Conservation (phyloP, 208 protist genomes). For the Leptomonas pyrrhocoris region DNA sequence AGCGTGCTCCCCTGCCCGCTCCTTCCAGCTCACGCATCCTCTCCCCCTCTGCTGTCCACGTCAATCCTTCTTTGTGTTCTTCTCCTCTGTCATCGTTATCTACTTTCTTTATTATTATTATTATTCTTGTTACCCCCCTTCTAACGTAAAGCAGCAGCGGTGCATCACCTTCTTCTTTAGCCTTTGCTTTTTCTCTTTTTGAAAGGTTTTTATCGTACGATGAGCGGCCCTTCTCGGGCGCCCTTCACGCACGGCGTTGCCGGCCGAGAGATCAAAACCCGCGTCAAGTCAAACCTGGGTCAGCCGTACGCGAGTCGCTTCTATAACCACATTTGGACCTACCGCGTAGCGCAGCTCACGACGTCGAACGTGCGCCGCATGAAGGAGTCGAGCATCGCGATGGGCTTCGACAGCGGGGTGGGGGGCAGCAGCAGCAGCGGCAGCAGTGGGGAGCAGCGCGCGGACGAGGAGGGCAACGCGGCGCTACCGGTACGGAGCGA, state of each 20-base stretch:
- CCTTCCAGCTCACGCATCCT: too few relatives aligned
- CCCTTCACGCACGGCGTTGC: slow-evolving; percentile 46
- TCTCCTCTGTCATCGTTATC: too few relatives aligned
- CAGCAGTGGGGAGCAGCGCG: slow-evolving; percentile 1
- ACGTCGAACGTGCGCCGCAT: slow-evolving; percentile 75
- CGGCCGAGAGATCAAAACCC: slow-evolving; percentile 70
- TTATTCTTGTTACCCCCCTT: not conserved
- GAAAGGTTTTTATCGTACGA: too few relatives aligned
- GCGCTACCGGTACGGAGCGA: slow-evolving; percentile 72
- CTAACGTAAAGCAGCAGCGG: too few relatives aligned
- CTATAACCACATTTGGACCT: slow-evolving; percentile 80
- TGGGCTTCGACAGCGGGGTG: slow-evolving; percentile 43
- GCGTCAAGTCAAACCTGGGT: slow-evolving; percentile 71
- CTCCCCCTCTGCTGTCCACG: too few relatives aligned
- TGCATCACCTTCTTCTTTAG: too few relatives aligned
- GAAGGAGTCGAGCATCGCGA: slow-evolving; percentile 53
- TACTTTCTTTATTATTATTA: slow-evolving; percentile 1
- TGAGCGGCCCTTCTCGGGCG: not conserved
- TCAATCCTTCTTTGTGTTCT: too few relatives aligned
- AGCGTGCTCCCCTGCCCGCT: too few relatives aligned
- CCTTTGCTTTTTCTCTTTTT: too few relatives aligned
- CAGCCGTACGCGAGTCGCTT: slow-evolving; percentile 68
- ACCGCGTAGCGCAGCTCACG: slow-evolving; percentile 84
- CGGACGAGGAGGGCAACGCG: slow-evolving; percentile 17
- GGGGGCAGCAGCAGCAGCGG: slow-evolving; percentile 15